Base-by-base conservation (phyloP, 139 green algal species). In the Picochlorum sp. region DNA sequence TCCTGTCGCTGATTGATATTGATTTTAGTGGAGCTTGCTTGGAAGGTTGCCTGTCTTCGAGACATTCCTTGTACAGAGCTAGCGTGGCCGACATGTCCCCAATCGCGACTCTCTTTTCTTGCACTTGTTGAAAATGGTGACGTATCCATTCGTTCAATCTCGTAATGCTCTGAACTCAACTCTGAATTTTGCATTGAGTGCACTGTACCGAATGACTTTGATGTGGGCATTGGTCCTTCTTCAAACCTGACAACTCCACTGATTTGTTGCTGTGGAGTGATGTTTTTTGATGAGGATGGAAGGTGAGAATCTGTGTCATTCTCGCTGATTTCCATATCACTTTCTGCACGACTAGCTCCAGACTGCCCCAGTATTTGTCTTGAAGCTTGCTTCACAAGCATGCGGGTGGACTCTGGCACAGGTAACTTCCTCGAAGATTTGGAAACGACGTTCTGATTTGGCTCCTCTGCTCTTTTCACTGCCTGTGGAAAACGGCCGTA, bases 401-500 rank as follows among this genome's bases (percentile, higher is more conserved):
- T 16, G 10, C 57, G 64, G 3, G 52, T 44, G 4, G 64, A 24
- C 15, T 45, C 26, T 41, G 68, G 59, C 4, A 77, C 49, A 34
- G 67, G 67, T n/a, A 74, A 50, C 24, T 30, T 66, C 58, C 66
- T 65, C 9, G 37, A 57, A 37, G 14, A 41, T 45, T 55, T 49
- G 55, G 68, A 11, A 13, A 20, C n/a, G 28, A 47, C 20, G 4
- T 60, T 20, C 37, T 4, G 24, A 16, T n/a, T 52, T 55, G 4
- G 23, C 10, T 62, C 28, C 9, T 59, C 56, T 62, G 0, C 21
- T 6, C 13, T 45, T 6, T 45, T 21, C 11, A 14, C 15, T 16
- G 20, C 8, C 23, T 26, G 6, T 3, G 63, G 59, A 5, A 51
- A 70, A 28, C 75, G 71, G 23, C 78, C 78, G 49, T 78, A 84